Percentiles rank a stretch among this genome's conserved stretches.
Evolutionary conservation across 2,329 filamentous ascomycete species (phyloP).

Genomic region (Claviceps sp.): DNA sequence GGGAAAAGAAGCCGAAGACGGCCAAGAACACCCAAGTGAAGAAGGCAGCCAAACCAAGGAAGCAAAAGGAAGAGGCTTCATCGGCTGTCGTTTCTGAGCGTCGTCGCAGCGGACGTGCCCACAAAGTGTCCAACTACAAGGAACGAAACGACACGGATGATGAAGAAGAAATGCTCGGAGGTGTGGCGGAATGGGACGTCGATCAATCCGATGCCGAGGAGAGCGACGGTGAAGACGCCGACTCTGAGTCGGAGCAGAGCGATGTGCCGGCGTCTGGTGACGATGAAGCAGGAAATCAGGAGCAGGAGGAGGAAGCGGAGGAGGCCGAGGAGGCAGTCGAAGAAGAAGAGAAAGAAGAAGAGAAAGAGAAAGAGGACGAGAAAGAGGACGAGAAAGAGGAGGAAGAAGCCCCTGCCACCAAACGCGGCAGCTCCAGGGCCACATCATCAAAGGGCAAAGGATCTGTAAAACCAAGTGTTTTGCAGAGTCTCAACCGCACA

Average conservation of each 20-base stretch:
- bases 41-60: slow-evolving; percentile 20
- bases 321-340: slow-evolving; percentile 1
- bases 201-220: slow-evolving; percentile 20
- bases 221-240: slow-evolving; percentile 10
- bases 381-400: slow-evolving; percentile 8
- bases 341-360: slow-evolving; percentile 1
- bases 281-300: slow-evolving; percentile 5
- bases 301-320: not conserved
- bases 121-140: slow-evolving; percentile 34
- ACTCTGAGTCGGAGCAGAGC: slow-evolving; percentile 1
- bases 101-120: slow-evolving; percentile 41
- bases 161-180: slow-evolving; percentile 47
- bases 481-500: slow-evolving; percentile 11
- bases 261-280: slow-evolving; percentile 8
- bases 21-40: slow-evolving; percentile 10
- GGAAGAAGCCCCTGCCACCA: slow-evolving; percentile 9
- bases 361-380: not conserved
- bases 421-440: slow-evolving; percentile 14
- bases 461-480: slow-evolving; percentile 13
- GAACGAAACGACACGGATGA: slow-evolving; percentile 45
- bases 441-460: slow-evolving; percentile 11
- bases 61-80: slow-evolving; percentile 15
- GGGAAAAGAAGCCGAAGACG: slow-evolving; percentile 26
- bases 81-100: slow-evolving; percentile 30
- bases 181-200: slow-evolving; percentile 47